These are phyloP conservation scores for Albophoma yamanashiensis DNA, from an alignment of 2,329 filamentous ascomycete genomes.

Conservation along the genomic window DNA sequence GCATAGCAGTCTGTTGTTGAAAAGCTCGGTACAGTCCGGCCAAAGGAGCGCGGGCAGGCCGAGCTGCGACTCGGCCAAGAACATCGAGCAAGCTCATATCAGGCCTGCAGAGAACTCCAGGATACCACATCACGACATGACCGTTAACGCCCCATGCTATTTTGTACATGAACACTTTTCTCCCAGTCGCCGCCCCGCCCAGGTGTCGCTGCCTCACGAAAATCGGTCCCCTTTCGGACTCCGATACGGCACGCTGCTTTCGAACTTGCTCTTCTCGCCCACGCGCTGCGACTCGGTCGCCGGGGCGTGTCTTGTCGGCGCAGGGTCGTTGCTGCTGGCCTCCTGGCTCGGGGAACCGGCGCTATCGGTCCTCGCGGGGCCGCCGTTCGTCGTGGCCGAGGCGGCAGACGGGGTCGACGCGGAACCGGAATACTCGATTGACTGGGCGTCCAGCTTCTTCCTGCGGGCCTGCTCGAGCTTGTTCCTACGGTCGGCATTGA, in stretches of 20 bases:
- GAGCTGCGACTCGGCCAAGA: not conserved
- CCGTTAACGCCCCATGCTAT: not conserved
- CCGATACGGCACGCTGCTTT: constrained; percentile 63
- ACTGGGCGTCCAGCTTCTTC: constrained; percentile 49
- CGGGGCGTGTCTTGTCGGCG: constrained; percentile 72
- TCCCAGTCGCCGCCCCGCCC: not conserved
- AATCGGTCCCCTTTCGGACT: constrained; percentile 83
- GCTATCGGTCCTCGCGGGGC: constrained; percentile 47
- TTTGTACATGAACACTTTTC: constrained; percentile 2
- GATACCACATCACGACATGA: not conserved
- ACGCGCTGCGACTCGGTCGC: constrained; percentile 57
- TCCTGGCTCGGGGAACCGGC: constrained; percentile 59
- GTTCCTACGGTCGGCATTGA: constrained; percentile 77
- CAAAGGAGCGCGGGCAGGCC: not conserved
- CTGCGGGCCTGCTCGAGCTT: constrained; percentile 57
- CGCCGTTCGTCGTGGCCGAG: constrained; percentile 28
- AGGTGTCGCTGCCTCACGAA: constrained; percentile 27
- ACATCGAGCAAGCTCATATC: not conserved
- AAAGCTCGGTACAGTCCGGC: not conserved
- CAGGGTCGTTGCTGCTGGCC: constrained; percentile 61
- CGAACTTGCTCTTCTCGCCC: constrained; percentile 80
- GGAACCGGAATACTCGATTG: constrained; percentile 38
- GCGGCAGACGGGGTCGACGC: constrained; percentile 21
- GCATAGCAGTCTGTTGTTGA: not conserved
- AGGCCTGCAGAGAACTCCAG: not conserved